These are phyloP conservation scores for Setaria italica DNA, from an alignment of 202 grass and related monocot species.

Conservation along the genomic window DNA sequence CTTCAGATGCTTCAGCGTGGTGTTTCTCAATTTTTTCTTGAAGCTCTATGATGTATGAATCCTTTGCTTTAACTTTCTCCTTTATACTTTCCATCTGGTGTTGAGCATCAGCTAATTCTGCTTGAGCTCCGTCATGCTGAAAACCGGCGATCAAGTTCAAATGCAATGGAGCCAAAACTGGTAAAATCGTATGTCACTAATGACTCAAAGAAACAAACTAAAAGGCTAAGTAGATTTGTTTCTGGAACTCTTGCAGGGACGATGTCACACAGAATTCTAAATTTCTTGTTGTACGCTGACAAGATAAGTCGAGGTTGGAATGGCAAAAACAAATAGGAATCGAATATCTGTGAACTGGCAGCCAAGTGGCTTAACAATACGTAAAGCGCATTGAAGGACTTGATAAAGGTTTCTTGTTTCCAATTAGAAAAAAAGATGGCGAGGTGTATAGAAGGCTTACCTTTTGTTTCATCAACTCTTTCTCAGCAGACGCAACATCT, in stretches of 20 bases:
- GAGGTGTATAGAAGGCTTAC: slow-evolving; percentile 34
- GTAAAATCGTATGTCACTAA: slow-evolving; percentile 19
- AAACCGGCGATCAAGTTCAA: slow-evolving; percentile 30
- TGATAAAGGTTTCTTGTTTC: neutral
- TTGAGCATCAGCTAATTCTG: slow-evolving; percentile 69
- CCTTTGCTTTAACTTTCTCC: slow-evolving; percentile 64
- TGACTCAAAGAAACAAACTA: slow-evolving; percentile 28
- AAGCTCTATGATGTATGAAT: slow-evolving; percentile 60
- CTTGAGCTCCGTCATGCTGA: slow-evolving; percentile 75
- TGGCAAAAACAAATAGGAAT: slow-evolving; percentile 23
- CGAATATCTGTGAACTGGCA: neutral
- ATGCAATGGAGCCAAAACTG: slow-evolving; percentile 16
- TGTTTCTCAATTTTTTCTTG: slow-evolving; percentile 69
- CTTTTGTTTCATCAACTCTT: slow-evolving; percentile 88
- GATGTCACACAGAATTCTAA: neutral
- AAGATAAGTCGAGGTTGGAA: slow-evolving; percentile 8
- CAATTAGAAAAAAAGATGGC: neutral
- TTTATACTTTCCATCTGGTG: slow-evolving; percentile 78
- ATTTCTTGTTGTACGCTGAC: neutral
- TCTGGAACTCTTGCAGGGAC: slow-evolving; percentile 1
- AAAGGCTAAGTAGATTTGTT: slow-evolving; percentile 3
- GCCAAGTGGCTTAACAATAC: neutral
- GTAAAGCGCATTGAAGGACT: neutral
- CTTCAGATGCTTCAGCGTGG: slow-evolving; percentile 64
- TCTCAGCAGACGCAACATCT: slow-evolving; percentile 87